Percentiles rank a stretch among this genome's conserved stretches.
phyloP scores from a whole-genome alignment of 1,284 basidiomycete species.

The Ustilago hordei region DNA sequence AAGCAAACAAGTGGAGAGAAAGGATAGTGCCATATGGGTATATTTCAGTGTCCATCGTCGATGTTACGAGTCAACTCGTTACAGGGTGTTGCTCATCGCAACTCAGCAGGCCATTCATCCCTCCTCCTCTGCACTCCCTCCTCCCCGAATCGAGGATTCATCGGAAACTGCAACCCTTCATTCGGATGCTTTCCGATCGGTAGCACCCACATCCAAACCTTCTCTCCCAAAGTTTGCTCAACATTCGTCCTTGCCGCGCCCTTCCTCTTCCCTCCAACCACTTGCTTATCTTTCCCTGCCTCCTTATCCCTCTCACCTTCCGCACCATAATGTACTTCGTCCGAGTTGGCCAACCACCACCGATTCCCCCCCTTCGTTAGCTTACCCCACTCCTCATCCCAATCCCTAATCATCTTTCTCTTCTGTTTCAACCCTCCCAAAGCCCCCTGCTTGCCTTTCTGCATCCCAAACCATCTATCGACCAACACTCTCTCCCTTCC shows the following conservation, averaged over 20 bases:
- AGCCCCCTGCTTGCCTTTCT: constrained; percentile 35
- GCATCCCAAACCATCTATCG: constrained; percentile 54
- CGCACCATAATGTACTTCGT: constrained; percentile 17
- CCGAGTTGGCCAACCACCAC: constrained; percentile 78
- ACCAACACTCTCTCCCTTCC: constrained; percentile 76
- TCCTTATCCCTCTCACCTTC: constrained; percentile 13
- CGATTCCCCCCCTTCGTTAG: constrained; percentile 81
- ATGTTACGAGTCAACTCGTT: neutral
- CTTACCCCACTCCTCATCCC: constrained; percentile 83
- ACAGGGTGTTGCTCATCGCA: constrained; percentile 9
- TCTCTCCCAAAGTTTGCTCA: constrained; percentile 21
- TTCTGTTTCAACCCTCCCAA: constrained; percentile 58
- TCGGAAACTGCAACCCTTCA: constrained; percentile 35
- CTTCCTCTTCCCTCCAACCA: neutral
- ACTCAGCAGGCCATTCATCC: constrained; percentile 31
- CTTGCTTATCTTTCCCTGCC: neutral
- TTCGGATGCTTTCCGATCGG: constrained; percentile 34
- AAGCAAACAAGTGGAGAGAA: neutral
- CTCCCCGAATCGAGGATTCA: constrained; percentile 46
- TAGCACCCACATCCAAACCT: constrained; percentile 21
- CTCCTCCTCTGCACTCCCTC: constrained; percentile 28
- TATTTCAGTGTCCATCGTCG: constrained; percentile 5
- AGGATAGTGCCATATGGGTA: constrained; percentile 12
- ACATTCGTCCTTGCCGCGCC: constrained; percentile 30
- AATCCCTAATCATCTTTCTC: constrained; percentile 69